Base-by-base conservation (phyloP, 345 rosid species). In the Passiflora organensis region DNA sequence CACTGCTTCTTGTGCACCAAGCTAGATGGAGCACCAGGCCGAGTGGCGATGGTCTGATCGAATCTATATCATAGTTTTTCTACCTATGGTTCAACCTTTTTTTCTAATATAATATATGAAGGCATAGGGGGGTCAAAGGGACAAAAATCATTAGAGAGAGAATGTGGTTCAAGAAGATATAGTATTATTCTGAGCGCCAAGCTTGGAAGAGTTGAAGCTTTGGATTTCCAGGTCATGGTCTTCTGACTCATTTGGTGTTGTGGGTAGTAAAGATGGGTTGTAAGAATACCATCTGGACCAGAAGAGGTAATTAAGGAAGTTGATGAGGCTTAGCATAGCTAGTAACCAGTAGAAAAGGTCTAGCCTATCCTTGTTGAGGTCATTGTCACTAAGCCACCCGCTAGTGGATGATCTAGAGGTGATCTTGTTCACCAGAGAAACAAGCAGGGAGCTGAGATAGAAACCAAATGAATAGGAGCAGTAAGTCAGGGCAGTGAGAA, bases 341-440 rank as follows among this genome's bases (percentile, higher is more conserved):
- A 87, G 68, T 53, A 82, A 63, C 85, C 89, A 87, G 59, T 84
- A 87, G 69, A 87, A 87, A 32, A 73, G 76, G 72, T 87, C 80
- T 22, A 82, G 63, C 53, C 75, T 78, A 39, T 78, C 81, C 23
- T 72, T 71, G 68, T 82, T 82, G 6, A 80, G 58, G 65, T 82
- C 78, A 38, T 78, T 75, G 21, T 76, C 78, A 10, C 77, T 70
- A 15, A 87, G 68, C 95, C 91, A 87, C 25, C 91, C 95, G 51
- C 63, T 56, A 2, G 59, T 65, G 9, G 69, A 49, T 12, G 65
- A 23, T 51, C 67, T 67, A 11, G 75, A 62, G 0, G 81, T 84
- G 24, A 84, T 62, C 44, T 55, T 58, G 72, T 87, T 82, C 48
- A 82, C 82, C 19, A 80, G 6, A 13, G 85, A 73, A 24, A 87